These are phyloP conservation scores for Rhododendron simsii DNA, from an alignment of 148 eudicot species.

Conservation along the genomic window DNA sequence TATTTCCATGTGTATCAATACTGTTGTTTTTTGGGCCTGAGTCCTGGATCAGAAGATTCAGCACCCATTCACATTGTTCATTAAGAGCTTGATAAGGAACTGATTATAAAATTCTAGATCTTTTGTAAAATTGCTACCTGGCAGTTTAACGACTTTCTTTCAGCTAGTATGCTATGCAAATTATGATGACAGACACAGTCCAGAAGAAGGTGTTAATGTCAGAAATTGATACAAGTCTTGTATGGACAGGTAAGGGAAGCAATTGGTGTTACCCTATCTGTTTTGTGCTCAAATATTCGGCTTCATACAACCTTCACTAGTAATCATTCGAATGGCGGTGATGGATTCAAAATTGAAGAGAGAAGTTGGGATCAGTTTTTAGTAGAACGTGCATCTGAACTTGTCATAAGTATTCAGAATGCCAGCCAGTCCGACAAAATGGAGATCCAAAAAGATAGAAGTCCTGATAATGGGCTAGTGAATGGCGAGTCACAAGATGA, in stretches of 20 bases:
- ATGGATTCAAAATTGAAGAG: slow-evolving; percentile 26
- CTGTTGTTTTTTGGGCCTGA: background rate
- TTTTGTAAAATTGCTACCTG: background rate
- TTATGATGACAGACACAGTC: background rate
- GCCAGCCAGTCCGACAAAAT: slow-evolving; percentile 47
- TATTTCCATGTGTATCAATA: background rate
- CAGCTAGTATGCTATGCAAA: background rate
- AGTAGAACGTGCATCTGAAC: slow-evolving; percentile 63
- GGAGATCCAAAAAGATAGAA: slow-evolving; percentile 37
- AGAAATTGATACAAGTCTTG: slow-evolving; percentile 9
- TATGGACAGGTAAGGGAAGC: slow-evolving; percentile 88
- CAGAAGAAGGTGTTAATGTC: background rate
- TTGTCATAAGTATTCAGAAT: slow-evolving; percentile 54
- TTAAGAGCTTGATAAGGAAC: background rate
- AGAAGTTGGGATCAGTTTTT: slow-evolving; percentile 57
- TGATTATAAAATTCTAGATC: background rate
- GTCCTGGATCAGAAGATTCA: background rate
- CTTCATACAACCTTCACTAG: slow-evolving; percentile 38
- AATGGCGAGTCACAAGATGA: slow-evolving; percentile 65
- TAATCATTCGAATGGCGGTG: slow-evolving; percentile 24
- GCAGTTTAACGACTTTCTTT: background rate
- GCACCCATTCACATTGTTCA: background rate
- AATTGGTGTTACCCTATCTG: slow-evolving; percentile 80
- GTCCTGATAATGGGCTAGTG: slow-evolving; percentile 36
- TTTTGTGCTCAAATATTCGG: slow-evolving; percentile 81